A percentile compares a stretch with the other conserved stretches of the same genome.
These are phyloP conservation scores for Suhomyces kilbournensis DNA, from an alignment of 805 yeast genomes.

Conservation along the genomic window DNA sequence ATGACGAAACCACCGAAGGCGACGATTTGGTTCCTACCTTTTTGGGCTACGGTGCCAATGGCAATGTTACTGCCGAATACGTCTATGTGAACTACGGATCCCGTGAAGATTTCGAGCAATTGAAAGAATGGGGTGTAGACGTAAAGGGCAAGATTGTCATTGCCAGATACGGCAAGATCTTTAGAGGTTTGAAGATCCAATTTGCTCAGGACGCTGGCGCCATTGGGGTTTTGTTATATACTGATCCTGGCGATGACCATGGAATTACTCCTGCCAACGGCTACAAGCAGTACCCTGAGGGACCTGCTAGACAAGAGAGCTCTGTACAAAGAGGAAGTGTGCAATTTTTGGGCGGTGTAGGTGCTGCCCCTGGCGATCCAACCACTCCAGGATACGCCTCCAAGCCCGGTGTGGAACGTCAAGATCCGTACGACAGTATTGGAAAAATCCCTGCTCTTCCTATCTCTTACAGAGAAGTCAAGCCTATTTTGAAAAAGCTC, in stretches of 20 bases:
- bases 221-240: conserved; percentile 53
- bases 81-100: conserved; percentile 63
- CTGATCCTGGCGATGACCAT: conserved; percentile 61
- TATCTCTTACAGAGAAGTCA: conserved; percentile 42
- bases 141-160: conserved; percentile 58
- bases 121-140: conserved; percentile 40
- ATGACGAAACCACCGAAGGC: conserved; percentile 39
- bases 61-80: conserved; percentile 53
- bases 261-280: conserved; percentile 56
- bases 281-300: conserved; percentile 55
- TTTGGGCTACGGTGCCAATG: conserved; percentile 65
- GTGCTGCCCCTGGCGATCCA: conserved; percentile 68
- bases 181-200: conserved; percentile 55
- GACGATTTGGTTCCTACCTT: conserved; percentile 46
- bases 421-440: conserved; percentile 35
- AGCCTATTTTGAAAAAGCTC: conserved; percentile 39
- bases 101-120: conserved; percentile 47
- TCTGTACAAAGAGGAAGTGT: conserved; percentile 63
- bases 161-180: conserved; percentile 49
- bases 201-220: conserved; percentile 66
- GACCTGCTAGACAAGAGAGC: conserved; percentile 62
- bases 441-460: conserved; percentile 42
- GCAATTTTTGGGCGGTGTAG: conserved; percentile 49
- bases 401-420: conserved; percentile 36
- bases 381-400: conserved; percentile 74